Conservation (phyloP, 2,329 filamentous ascomycete genomes). For the Huntiella savannae region DNA sequence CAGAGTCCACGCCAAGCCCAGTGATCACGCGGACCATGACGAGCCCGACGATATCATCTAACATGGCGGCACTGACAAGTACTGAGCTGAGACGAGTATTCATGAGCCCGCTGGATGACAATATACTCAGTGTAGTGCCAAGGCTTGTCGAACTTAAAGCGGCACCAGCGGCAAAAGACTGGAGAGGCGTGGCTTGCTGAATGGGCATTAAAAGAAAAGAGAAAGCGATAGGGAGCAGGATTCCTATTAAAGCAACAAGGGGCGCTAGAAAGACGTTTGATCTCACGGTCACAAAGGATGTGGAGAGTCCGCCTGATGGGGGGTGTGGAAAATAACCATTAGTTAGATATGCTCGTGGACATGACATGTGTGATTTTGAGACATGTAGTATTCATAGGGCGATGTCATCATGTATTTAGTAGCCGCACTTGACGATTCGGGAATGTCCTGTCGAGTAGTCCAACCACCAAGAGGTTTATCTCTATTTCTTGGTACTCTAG, state of each 20-base stretch:
- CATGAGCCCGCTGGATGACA: slow-evolving; percentile 24
- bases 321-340: neutral
- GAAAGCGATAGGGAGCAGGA: neutral
- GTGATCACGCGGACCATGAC: slow-evolving; percentile 62
- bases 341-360: too few relatives aligned
- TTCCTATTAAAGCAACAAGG: slow-evolving; percentile 1
- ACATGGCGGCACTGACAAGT: slow-evolving; percentile 54
- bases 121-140: slow-evolving; percentile 46
- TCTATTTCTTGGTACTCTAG: too few relatives aligned
- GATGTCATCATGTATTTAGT: neutral
- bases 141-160: slow-evolving; percentile 56
- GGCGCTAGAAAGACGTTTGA: neutral
- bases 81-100: slow-evolving; percentile 37
- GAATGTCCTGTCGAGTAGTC: too few relatives aligned
- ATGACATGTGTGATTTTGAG: neutral
- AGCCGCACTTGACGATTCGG: too few relatives aligned
- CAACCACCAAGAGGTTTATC: too few relatives aligned
- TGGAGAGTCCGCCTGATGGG: slow-evolving; percentile 2
- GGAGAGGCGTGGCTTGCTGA: slow-evolving; percentile 30
- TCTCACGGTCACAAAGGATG: neutral
- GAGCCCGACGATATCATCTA: slow-evolving; percentile 63
- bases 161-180: slow-evolving; percentile 55
- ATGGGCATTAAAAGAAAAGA: slow-evolving; percentile 34
- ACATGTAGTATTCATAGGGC: neutral
- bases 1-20: slow-evolving; percentile 28